Conservation (phyloP, 768 basidiomycete species). For the Suillus alpinus region DNA sequence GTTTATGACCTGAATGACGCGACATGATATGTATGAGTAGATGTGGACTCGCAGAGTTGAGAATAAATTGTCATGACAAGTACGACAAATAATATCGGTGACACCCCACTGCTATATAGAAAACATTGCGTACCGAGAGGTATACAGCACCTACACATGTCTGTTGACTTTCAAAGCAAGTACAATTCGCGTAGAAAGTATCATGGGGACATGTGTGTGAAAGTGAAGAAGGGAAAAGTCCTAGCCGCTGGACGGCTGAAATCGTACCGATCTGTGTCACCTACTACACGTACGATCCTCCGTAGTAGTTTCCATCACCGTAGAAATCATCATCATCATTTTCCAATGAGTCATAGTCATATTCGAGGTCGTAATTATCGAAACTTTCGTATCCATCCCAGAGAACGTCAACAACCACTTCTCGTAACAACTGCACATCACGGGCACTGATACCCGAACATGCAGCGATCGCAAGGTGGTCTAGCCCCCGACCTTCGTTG, state of each 20-base stretch:
- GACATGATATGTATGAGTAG: background rate
- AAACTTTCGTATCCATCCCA: conserved; percentile 1
- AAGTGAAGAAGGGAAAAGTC: background rate
- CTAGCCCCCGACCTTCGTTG: conserved; percentile 1
- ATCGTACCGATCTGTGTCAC: background rate
- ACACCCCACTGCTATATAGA: background rate
- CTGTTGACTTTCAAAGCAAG: background rate
- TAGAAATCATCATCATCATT: background rate
- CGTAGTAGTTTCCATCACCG: background rate
- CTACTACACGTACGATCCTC: background rate
- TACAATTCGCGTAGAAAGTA: background rate
- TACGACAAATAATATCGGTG: background rate
- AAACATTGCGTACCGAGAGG: background rate
- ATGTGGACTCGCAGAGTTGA: background rate
- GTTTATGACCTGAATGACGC: background rate
- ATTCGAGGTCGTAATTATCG: background rate
- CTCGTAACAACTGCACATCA: background rate
- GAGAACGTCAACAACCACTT: conserved; percentile 1
- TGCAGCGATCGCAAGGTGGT: background rate
- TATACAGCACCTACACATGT: background rate
- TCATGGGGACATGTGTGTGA: background rate
- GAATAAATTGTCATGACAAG: background rate
- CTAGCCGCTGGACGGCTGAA: background rate
- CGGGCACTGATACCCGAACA: background rate
- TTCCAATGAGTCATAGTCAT: background rate